Percentiles rank a stretch among this genome's conserved stretches.
phyloP scores from a whole-genome alignment of 306 rosid species.

The Vigna nakashimae region DNA sequence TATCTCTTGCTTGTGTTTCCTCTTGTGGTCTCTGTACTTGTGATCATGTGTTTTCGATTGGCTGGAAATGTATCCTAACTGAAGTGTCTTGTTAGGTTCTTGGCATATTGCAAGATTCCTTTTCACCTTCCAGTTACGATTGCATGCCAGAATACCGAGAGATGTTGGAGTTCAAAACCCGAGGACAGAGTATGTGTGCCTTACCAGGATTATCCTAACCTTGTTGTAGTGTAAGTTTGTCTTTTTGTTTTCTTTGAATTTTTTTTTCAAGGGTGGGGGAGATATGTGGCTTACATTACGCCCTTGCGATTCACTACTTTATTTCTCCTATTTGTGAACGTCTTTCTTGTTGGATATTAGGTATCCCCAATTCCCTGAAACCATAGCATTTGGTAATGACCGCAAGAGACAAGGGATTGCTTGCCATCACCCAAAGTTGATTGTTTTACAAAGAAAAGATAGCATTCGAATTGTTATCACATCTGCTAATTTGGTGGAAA shows the following conservation, averaged over 20 bases:
- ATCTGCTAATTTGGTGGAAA: conserved; percentile 83
- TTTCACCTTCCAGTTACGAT: conserved; percentile 68
- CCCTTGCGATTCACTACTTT: conserved; percentile 27
- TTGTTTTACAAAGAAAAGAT: conserved; percentile 71
- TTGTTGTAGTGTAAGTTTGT: conserved; percentile 64
- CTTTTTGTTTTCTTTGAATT: background rate
- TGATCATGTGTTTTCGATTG: background rate
- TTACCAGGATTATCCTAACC: conserved; percentile 71
- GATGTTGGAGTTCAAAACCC: conserved; percentile 77
- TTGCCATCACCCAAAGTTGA: conserved; percentile 87
- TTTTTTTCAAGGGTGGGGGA: conserved; percentile 13
- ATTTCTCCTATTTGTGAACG: conserved; percentile 18
- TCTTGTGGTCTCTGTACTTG: background rate
- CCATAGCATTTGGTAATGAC: conserved; percentile 74
- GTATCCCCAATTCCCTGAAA: conserved; percentile 78
- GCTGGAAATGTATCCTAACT: conserved; percentile 14
- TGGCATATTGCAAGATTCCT: conserved; percentile 75
- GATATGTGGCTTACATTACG: conserved; percentile 35
- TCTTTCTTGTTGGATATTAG: conserved; percentile 49
- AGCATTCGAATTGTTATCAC: conserved; percentile 77
- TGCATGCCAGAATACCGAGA: conserved; percentile 74
- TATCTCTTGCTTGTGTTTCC: background rate
- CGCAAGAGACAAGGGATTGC: conserved; percentile 75
- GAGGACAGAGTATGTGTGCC: conserved; percentile 65
- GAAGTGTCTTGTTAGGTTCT: conserved; percentile 62